phyloP scores from a whole-genome alignment of 139 green algal genomes.

The Astrephomene gubernaculifera region DNA sequence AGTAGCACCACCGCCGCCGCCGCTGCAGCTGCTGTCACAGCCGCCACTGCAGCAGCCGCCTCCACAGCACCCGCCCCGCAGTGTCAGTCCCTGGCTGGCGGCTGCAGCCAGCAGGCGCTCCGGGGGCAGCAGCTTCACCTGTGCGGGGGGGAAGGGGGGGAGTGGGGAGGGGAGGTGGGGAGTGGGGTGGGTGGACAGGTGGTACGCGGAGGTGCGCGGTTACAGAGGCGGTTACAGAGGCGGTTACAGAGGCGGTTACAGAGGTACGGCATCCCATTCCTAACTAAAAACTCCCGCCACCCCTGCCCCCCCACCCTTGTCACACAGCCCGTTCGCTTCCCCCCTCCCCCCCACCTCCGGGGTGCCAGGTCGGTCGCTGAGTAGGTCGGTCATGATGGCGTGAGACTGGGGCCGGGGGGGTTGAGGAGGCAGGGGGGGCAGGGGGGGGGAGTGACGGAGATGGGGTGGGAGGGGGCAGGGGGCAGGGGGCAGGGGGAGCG shows the following conservation, averaged over 20 bases:
- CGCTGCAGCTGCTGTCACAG: no score
- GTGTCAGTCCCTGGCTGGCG: neutral
- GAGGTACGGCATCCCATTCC: neutral
- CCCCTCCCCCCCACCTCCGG: neutral
- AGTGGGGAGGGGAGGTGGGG: neutral
- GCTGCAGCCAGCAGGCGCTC: neutral
- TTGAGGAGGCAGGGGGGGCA: neutral
- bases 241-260: neutral
- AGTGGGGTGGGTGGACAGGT: neutral
- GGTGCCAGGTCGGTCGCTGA: constrained; percentile 30
- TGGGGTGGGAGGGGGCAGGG: neutral
- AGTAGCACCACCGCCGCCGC: no score
- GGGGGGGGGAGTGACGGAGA: neutral
- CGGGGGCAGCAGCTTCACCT: constrained; percentile 34
- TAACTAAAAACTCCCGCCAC: neutral
- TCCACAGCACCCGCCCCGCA: neutral
- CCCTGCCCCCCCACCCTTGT: neutral
- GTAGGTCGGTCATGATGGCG: constrained; percentile 39
- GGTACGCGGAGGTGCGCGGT: neutral
- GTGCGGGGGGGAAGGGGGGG: neutral
- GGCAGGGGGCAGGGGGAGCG: neutral
- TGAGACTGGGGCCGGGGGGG: constrained; percentile 8
- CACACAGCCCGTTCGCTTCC: neutral
- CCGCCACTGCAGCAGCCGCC: neutral
- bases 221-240: neutral